phyloP scores from a whole-genome alignment of 176 grass and related monocot species.

The Metroxylon sagu region DNA sequence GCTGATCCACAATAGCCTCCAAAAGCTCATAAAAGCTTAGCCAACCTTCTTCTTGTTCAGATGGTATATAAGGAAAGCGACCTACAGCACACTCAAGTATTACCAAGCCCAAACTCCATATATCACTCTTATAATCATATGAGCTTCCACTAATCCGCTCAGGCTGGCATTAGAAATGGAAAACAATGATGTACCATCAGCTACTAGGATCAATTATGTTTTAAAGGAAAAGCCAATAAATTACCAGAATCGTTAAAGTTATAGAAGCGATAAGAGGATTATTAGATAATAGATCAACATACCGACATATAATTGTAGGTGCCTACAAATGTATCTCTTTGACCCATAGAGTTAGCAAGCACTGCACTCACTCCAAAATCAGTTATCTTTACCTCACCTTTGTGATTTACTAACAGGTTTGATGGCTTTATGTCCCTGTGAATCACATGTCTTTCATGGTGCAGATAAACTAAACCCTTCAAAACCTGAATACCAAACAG shows the following conservation, averaged over 20 bases:
- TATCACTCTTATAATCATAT: conserved; percentile 95
- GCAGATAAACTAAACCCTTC: conserved; percentile 85
- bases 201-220: too few species aligned
- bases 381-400: conserved; percentile 93
- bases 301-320: conserved; percentile 98
- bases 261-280: too few species aligned
- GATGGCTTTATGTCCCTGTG: conserved; percentile 96
- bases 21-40: conserved; percentile 91
- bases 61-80: conserved; percentile 77
- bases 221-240: too few species aligned
- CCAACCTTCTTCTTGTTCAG: conserved; percentile 61
- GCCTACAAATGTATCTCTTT: conserved; percentile 92
- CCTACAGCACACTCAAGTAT: conserved; percentile 94
- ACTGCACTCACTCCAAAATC: conserved; percentile 93
- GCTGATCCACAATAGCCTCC: conserved; percentile 94
- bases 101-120: conserved; percentile 95
- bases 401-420: conserved; percentile 86
- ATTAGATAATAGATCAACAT: conserved; percentile 24
- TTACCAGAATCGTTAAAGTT: too few species aligned
- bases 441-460: conserved; percentile 94
- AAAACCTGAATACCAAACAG: conserved; percentile 42
- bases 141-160: conserved; percentile 90
- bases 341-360: conserved; percentile 82
- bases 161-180: conserved; percentile 40
- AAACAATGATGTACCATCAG: background rate